Evolutionary conservation across 1,284 basidiomycete species (phyloP).

Genomic region (Singerocomus inundabilis): DNA sequence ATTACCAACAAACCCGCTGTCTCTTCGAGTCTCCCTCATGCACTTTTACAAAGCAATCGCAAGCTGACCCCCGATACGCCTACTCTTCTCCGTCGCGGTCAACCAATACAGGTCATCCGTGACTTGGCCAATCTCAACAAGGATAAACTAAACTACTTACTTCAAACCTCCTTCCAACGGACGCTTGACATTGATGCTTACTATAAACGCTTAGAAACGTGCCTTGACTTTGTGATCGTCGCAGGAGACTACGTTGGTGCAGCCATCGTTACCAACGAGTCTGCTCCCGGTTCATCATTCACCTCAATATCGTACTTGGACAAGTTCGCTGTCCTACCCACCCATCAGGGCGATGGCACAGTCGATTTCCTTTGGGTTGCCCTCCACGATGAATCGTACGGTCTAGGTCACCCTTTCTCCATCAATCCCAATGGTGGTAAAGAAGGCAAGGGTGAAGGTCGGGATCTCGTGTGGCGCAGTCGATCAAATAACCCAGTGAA

Average conservation of each 20-base stretch:
- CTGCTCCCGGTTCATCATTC: conserved; percentile 34
- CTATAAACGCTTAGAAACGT: conserved; percentile 72
- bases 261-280: conserved; percentile 91
- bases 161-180: conserved; percentile 86
- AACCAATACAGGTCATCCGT: conserved; percentile 83
- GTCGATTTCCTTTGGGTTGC: conserved; percentile 99
- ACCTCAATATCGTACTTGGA: conserved; percentile 88
- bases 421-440: conserved; percentile 95
- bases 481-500: conserved; percentile 94
- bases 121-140: conserved; percentile 67
- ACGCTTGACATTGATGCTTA: conserved; percentile 75
- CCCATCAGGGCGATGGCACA: conserved; percentile 95
- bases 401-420: conserved; percentile 90
- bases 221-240: conserved; percentile 91
- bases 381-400: conserved; percentile 97
- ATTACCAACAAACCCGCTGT: conserved; percentile 99
- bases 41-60: conserved; percentile 81
- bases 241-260: conserved; percentile 96
- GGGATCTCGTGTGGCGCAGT: conserved; percentile 94
- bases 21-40: conserved; percentile 92
- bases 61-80: conserved; percentile 89
- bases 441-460: conserved; percentile 84
- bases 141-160: conserved; percentile 72
- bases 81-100: conserved; percentile 87
- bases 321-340: conserved; percentile 97